Base-by-base conservation (phyloP, 371 early-diverging fungal genomes). In the Entomophthora muscae region DNA sequence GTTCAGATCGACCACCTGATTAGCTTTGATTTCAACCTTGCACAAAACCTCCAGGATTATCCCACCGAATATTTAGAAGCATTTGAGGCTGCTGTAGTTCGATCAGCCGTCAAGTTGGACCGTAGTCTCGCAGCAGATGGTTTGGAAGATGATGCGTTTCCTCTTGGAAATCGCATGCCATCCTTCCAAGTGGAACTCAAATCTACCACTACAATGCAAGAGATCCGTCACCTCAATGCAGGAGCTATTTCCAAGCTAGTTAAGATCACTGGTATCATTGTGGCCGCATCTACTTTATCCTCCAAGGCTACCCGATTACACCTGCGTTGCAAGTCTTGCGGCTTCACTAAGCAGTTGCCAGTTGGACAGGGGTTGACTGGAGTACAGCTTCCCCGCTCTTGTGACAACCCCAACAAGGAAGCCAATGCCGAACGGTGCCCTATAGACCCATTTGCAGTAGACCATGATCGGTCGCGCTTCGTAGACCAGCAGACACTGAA, bases 401-500 rank as follows among this genome's bases (percentile, higher is more conserved):
- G 98, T 75, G 93, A 88, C 61, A 64, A 67, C 21, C 29, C 59
- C 10, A 71, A 75, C 3, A 64, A 54, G 65, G 73, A 71, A 30
- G 65, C 63, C 27, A 66, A 77, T 65, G 68, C 69, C 32, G 73
- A 69, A 74, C 63, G 71, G 66, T 98, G 98, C 68, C 89, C 91
- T 3, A 59, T 96, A 66, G 99, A 99, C 70, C 97, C 99, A 17
- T 99, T 84, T 72, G 78, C 90, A 10, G 86, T 98, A 65, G 79
- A 93, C 52, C 94, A 95, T 64, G 98, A 99, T 75, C 95, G 93
- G 73, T 90, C 91, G 72, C 78, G 75, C 63, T 97, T 95, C 73
- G 86, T 95, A n/a, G 99, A 99, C 76, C 88, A 90, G 62, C 99
- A 99, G 75, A 84, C 83, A 10, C 78, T 98, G 64, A 99, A 99